These are phyloP conservation scores for Westerdykella ornata DNA, from an alignment of 2,329 filamentous ascomycete species.

Conservation along the genomic window DNA sequence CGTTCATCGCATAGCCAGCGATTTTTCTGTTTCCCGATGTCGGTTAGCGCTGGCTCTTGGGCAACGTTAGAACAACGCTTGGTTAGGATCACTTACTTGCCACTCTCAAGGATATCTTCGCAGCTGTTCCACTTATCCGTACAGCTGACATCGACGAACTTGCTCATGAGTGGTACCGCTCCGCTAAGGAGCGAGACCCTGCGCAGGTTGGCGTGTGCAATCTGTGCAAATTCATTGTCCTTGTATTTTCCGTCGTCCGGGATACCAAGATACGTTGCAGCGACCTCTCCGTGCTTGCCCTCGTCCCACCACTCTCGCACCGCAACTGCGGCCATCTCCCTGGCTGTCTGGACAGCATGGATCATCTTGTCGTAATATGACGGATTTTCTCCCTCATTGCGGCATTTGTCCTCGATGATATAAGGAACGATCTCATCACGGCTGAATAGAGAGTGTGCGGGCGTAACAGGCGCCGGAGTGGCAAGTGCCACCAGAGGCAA, in stretches of 20 bases:
- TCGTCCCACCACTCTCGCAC: conserved; percentile 3
- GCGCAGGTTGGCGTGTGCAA: neutral
- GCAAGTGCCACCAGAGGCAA: too few relatives aligned
- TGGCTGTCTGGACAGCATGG: neutral
- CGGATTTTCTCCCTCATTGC: too few relatives aligned
- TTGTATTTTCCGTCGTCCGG: neutral
- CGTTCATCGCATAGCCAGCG: too few relatives aligned
- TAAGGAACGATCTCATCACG: neutral
- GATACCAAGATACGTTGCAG: conserved; percentile 1
- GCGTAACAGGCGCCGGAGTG: neutral
- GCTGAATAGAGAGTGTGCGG: too few relatives aligned
- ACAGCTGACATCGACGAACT: neutral
- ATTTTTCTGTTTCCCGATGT: too few relatives aligned
- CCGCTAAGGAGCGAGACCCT: neutral
- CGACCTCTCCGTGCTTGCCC: conserved; percentile 1
- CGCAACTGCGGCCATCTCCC: neutral
- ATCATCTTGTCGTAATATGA: conserved; percentile 1
- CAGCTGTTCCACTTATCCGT: neutral
- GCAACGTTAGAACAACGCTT: too few relatives aligned
- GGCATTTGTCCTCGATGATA: neutral
- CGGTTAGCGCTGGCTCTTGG: too few relatives aligned
- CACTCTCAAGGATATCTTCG: neutral
- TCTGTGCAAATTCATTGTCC: neutral
- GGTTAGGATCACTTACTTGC: too few relatives aligned
- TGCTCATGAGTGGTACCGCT: neutral